Evolutionary conservation across 768 basidiomycete genomes (phyloP), one percentile per base, ranked within the genome.

Genomic region (Suillus clintonianus): DNA sequence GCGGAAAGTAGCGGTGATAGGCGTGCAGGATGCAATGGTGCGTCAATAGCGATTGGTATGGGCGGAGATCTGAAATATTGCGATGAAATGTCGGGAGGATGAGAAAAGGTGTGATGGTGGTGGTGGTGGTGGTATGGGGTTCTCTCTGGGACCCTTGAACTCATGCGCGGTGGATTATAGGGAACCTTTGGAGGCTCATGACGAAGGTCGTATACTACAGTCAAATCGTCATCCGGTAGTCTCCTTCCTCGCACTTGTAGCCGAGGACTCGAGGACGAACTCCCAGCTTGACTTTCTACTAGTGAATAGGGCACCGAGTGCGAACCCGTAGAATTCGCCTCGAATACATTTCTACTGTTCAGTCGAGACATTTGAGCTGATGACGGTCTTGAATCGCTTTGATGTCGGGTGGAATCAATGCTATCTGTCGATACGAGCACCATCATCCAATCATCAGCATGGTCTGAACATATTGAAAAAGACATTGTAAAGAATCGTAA

Each of bases 221-320:
- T 60, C 48, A 65, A 13, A n/a, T 79, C 75, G 42, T 85, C 84
- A 2, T 70, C 76, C 0, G 80, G 81, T 50, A 86, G 68, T 19
- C 80, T 74, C 63, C 78, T 76, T 24, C 77, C 80, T 64, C 81
- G 76, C 43, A 77, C 58, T 62, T 72, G 72, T 15, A 79, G 57
- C 50, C 72, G 77, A 15, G 85, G 85, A 62, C 85, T 87, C 13
- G 86, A 85, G 5, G 82, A 79, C 22, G 79, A 73, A 68, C 83
- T 85, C 37, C 78, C 81, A 0, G 81, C 76, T 54, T 77, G 77
- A 53, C 84, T 85, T 51, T 82, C 80, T 34, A 74, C 69, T 59
- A 79, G 77, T 15, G 85, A 85, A 6, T 83, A 82, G 5, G 81
- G 73, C 8, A 72, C 69, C 13, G 82, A 82, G 10, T 72, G 64